These are phyloP conservation scores for Dioszegia hungarica DNA, from an alignment of 768 basidiomycete genomes.

Conservation along the genomic window DNA sequence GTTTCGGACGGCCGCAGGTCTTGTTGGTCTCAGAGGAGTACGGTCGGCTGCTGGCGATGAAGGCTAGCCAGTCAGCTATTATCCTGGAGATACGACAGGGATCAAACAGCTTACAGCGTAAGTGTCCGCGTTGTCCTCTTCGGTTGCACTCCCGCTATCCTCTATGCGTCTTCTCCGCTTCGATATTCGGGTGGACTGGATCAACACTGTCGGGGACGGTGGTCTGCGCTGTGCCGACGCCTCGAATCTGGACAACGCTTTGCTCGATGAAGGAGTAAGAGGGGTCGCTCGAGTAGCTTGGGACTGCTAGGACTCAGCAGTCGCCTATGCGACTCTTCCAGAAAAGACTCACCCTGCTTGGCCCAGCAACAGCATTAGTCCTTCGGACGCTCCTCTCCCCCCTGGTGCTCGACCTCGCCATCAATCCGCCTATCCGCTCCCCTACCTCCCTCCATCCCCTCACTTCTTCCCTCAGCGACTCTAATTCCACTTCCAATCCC, in stretches of 20 bases:
- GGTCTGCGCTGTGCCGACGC: neutral
- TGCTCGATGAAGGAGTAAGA: neutral
- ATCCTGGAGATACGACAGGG: no score
- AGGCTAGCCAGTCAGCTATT: neutral
- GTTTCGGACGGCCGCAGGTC: neutral
- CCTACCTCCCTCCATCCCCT: neutral
- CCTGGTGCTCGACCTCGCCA: neutral
- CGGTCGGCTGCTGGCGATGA: neutral
- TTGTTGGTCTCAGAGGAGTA: neutral
- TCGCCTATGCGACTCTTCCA: no score
- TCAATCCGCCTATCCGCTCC: neutral
- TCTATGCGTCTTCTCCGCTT: constrained; percentile 4
- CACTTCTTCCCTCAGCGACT: constrained; percentile 3
- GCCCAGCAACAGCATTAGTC: neutral
- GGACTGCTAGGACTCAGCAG: no score
- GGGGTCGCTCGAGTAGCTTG: neutral
- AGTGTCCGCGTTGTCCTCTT: neutral
- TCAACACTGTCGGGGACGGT: neutral
- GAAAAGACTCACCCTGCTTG: constrained; percentile 1
- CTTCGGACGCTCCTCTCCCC: neutral
- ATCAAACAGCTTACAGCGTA: neutral
- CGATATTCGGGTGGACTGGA: neutral
- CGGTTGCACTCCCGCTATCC: constrained; percentile 7
- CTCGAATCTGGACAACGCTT: neutral
- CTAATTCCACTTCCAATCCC: constrained; percentile 4